phyloP scores from a whole-genome alignment of 2,329 filamentous ascomycete species.

The Talaromyces sp. region DNA sequence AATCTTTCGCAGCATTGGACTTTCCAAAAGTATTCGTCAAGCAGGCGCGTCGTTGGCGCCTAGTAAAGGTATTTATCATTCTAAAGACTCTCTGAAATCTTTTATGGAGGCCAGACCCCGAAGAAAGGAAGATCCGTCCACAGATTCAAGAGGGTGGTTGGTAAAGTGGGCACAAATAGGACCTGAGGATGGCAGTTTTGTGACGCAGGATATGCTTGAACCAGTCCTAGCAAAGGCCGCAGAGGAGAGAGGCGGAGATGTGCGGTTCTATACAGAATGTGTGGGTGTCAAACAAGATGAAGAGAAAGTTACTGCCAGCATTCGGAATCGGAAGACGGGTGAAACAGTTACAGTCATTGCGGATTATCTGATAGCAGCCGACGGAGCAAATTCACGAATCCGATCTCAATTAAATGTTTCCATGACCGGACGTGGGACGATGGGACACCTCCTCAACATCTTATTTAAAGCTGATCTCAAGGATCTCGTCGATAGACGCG shows the following conservation, averaged over 20 bases:
- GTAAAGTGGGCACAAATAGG: background rate
- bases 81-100: background rate
- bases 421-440: slow-evolving; percentile 10
- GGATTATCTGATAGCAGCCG: slow-evolving; percentile 14
- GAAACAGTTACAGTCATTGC: background rate
- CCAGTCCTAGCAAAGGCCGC: slow-evolving; percentile 9
- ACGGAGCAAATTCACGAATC: slow-evolving; percentile 13
- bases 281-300: background rate
- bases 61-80: slow-evolving; percentile 4
- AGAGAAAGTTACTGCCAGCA: slow-evolving; percentile 6
- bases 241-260: slow-evolving; percentile 5
- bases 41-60: slow-evolving; percentile 4
- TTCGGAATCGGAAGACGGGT: slow-evolving; percentile 9
- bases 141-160: background rate
- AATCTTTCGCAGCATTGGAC: slow-evolving; percentile 13
- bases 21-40: slow-evolving; percentile 6
- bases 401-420: slow-evolving; percentile 7
- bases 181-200: slow-evolving; percentile 14
- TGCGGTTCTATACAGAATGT: slow-evolving; percentile 12
- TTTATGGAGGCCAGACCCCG: slow-evolving; percentile 4
- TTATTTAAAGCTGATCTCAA: slow-evolving; percentile 13
- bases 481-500: slow-evolving; percentile 2
- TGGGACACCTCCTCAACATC: slow-evolving; percentile 17
- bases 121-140: background rate
- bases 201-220: slow-evolving; percentile 18